Base-by-base conservation (phyloP, 768 basidiomycete genomes). In the Agaricus sinodeliciosus region DNA sequence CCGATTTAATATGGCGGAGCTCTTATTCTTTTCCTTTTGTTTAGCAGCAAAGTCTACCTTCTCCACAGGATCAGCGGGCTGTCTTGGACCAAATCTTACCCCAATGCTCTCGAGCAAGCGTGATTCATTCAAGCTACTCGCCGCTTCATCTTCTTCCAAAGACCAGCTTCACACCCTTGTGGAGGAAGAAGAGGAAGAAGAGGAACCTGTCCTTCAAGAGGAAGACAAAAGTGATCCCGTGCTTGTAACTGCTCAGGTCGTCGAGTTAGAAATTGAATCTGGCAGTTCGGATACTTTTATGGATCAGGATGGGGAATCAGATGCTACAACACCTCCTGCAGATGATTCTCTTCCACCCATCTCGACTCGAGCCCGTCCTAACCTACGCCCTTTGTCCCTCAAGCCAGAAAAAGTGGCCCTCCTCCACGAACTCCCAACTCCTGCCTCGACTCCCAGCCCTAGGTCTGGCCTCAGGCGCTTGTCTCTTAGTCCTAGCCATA, bases 121-220 rank as follows among this genome's bases (percentile, higher is more conserved):
- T 11, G 90, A 93, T 64, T 92, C 90, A 0, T 86, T 90, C 66
- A 90, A 86, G 67, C 76, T 84, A 59, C 74, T 85, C 57, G 71
- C 74, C 13, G 59, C 78, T 15, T 75, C 84, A 2, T 78, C 80
- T 0, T 78, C 79, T 9, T 75, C 82, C 48, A 90, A 89, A 64
- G 90, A 91, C 64, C 80, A 85, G 59, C 75, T 92, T 9, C 79
- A 81, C 55, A 91, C 90, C 15, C 74, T 92, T 26, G 70, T 93
- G 28, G 90, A 91, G 61, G 91, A 90, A 62, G 88, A 93, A 51
- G 90, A 92, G 48, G 90, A 94, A 46, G 91, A 91, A 39, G 90
- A 92, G 22, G 86, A 87, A 3, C 72, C 31, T 31, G 31, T 7
- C 11, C 11, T 11, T 11, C 31, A 73, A 13, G 67, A 75, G 13